Conservation (phyloP, 2,329 filamentous ascomycete species). For the Pseudogymnoascus sp. region DNA sequence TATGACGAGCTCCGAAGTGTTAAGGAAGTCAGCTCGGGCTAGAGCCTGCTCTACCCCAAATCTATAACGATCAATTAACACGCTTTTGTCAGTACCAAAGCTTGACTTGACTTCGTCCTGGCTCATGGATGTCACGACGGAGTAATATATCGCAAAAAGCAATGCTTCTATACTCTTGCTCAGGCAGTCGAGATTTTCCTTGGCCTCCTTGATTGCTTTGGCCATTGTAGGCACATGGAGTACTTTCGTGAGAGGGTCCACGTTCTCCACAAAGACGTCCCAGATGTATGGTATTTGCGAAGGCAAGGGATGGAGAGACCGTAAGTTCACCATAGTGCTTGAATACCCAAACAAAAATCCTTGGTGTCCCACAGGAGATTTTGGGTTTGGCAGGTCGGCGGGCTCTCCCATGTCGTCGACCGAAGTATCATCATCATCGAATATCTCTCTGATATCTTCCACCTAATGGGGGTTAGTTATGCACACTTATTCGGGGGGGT, state of each 20-base stretch:
- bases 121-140: constrained; percentile 36
- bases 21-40: constrained; percentile 45
- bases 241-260: constrained; percentile 64
- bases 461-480: constrained; percentile 11
- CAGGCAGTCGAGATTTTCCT: constrained; percentile 50
- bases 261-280: constrained; percentile 63
- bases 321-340: constrained; percentile 59
- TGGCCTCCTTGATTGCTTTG: constrained; percentile 50
- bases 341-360: constrained; percentile 66
- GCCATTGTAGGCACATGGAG: constrained; percentile 61
- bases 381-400: constrained; percentile 17
- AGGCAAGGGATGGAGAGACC: constrained; percentile 54
- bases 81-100: constrained; percentile 35
- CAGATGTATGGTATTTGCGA: constrained; percentile 60
- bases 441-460: constrained; percentile 25
- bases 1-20: constrained; percentile 43
- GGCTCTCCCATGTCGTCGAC: constrained; percentile 17
- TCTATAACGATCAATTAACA: constrained; percentile 39
- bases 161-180: constrained; percentile 35
- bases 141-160: constrained; percentile 49
- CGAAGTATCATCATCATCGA: constrained; percentile 20
- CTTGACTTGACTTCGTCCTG: constrained; percentile 22
- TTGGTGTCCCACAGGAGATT: constrained; percentile 45
- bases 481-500: background rate
- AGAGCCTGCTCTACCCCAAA: constrained; percentile 47